Evolutionary conservation across 2,329 filamentous ascomycete species (phyloP).

Genomic region (Paraphaeosphaeria sporulosa): DNA sequence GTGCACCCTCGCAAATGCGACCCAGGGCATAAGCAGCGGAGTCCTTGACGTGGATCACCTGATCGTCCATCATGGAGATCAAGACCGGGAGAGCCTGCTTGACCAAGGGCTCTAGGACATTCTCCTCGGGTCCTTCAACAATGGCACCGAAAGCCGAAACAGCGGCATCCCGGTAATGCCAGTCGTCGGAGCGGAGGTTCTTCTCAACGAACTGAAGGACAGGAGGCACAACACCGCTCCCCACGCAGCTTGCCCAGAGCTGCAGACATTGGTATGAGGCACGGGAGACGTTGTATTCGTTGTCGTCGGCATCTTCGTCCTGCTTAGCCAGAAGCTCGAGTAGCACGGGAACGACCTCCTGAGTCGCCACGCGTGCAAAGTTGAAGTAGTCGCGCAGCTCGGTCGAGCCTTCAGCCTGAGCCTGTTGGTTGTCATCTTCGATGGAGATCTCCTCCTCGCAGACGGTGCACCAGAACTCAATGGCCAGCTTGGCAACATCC

Average conservation of each 20-base stretch:
- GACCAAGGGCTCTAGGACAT: slow-evolving; percentile 89
- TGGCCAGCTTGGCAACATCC: slow-evolving; percentile 95
- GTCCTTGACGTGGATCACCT: slow-evolving; percentile 88
- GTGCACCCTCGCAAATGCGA: slow-evolving; percentile 92
- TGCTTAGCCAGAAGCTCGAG: slow-evolving; percentile 91
- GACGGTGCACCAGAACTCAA: slow-evolving; percentile 99
- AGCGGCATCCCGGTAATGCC: slow-evolving; percentile 93
- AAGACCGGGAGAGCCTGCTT: slow-evolving; percentile 93
- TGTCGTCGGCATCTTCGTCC: slow-evolving; percentile 94
- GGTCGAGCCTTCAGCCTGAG: slow-evolving; percentile 74
- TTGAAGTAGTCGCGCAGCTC: slow-evolving; percentile 94
- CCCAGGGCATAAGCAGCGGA: slow-evolving; percentile 96
- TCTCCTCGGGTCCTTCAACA: slow-evolving; percentile 97
- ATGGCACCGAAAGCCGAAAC: slow-evolving; percentile 98
- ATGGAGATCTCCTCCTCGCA: slow-evolving; percentile 98
- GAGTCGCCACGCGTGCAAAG: slow-evolving; percentile 90
- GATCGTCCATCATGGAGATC: slow-evolving; percentile 91
- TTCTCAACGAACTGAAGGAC: slow-evolving; percentile 91
- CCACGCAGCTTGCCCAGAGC: slow-evolving; percentile 92
- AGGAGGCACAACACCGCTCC: slow-evolving; percentile 80
- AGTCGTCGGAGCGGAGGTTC: slow-evolving; percentile 89
- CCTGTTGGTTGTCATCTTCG: slow-evolving; percentile 91
- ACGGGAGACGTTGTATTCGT: slow-evolving; percentile 96
- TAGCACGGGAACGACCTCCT: slow-evolving; percentile 92
- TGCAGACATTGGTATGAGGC: slow-evolving; percentile 96